Conservation (phyloP, 2,329 filamentous ascomycete genomes). For the Cytospora schulzeri region DNA sequence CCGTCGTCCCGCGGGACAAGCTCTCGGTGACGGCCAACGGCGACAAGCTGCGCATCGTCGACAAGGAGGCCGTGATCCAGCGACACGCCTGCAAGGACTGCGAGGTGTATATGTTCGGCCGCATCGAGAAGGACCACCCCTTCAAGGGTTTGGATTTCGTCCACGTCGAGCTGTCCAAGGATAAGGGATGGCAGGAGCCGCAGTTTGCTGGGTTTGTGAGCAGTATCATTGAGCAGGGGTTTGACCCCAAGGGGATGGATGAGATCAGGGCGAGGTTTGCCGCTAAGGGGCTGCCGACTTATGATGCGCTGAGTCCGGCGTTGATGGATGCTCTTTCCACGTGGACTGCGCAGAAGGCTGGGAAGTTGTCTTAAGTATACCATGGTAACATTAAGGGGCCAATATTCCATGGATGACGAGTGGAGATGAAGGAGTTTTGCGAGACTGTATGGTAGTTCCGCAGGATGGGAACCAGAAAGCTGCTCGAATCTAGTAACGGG, state of each 20-base stretch:
- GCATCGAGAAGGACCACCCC: conserved; percentile 64
- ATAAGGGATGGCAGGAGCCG: conserved; percentile 70
- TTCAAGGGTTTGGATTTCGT: conserved; percentile 73
- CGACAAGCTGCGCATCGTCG: conserved; percentile 59
- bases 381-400: neutral
- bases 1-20: conserved; percentile 58
- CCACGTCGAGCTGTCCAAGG: conserved; percentile 61
- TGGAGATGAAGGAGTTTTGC: neutral
- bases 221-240: conserved; percentile 70
- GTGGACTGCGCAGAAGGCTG: conserved; percentile 54
- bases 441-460: neutral
- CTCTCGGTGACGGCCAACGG: conserved; percentile 59
- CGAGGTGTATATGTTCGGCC: conserved; percentile 64
- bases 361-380: conserved; percentile 27
- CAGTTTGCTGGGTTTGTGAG: conserved; percentile 71
- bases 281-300: conserved; percentile 59
- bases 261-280: conserved; percentile 57
- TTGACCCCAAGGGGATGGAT: conserved; percentile 55
- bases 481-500: no score
- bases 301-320: conserved; percentile 62
- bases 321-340: conserved; percentile 66
- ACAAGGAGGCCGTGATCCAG: conserved; percentile 59
- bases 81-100: conserved; percentile 64
- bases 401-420: no score
- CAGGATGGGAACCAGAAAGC: no score